phyloP scores from a whole-genome alignment of 2,329 filamentous ascomycete species.

The Penicillium italicum region DNA sequence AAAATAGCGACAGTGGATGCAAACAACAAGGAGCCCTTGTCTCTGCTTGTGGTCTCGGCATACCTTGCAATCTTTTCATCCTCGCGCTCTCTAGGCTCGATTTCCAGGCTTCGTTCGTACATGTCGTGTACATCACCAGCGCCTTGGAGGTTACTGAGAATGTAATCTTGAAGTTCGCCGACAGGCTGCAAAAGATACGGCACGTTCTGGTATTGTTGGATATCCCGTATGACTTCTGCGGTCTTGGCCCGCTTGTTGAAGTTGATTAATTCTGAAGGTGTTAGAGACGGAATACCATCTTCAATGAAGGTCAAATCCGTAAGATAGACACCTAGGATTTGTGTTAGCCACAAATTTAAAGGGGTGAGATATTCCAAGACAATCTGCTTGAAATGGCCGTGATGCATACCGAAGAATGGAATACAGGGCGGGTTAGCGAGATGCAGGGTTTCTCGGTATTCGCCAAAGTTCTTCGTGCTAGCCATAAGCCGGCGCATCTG shows the following conservation, averaged over 20 bases:
- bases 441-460: conserved; percentile 91
- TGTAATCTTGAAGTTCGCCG: conserved; percentile 91
- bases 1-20: conserved; percentile 33
- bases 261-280: conserved; percentile 95
- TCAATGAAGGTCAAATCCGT: conserved; percentile 98
- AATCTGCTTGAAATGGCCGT: not conserved
- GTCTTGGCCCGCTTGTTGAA: conserved; percentile 98
- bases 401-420: conserved; percentile 80
- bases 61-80: conserved; percentile 99
- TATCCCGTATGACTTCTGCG: conserved; percentile 95
- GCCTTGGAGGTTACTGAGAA: conserved; percentile 90
- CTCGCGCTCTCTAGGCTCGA: conserved; percentile 93
- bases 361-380: not conserved
- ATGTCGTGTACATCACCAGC: conserved; percentile 97
- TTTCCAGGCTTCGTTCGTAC: conserved; percentile 93
- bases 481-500: conserved; percentile 93
- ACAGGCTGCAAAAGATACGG: conserved; percentile 91
- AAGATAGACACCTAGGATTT: conserved; percentile 78
- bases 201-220: conserved; percentile 97
- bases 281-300: conserved; percentile 93
- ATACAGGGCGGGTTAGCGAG: conserved; percentile 94
- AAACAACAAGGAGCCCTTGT: conserved; percentile 33
- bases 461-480: conserved; percentile 95
- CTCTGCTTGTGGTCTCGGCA: conserved; percentile 38
- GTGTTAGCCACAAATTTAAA: conserved; percentile 14